phyloP scores from a whole-genome alignment of 169 alveolate genomes.

The Ichthyophthirius multifiliis region DNA sequence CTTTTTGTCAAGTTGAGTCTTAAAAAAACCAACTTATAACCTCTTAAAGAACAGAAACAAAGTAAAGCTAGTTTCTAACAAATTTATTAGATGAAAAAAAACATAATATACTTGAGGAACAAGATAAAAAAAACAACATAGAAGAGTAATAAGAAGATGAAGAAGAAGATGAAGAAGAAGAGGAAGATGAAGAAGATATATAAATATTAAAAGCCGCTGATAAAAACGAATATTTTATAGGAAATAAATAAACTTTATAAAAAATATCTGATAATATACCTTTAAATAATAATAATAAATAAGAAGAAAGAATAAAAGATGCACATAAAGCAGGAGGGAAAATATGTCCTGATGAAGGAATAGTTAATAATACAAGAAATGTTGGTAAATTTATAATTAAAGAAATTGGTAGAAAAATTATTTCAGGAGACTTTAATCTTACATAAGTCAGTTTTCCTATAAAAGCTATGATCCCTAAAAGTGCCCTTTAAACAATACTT shows the following conservation, averaged over 20 bases:
- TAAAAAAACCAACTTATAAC: too few relatives aligned
- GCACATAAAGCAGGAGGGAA: slow-evolving; percentile 70
- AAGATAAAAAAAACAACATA: neutral
- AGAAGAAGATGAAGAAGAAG: neutral
- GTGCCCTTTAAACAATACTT: slow-evolving; percentile 40
- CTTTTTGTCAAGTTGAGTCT: too few relatives aligned
- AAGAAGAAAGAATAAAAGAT: slow-evolving; percentile 53
- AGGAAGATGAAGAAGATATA: neutral
- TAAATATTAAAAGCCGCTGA: neutral
- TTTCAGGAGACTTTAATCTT: slow-evolving; percentile 68
- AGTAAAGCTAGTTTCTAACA: neutral
- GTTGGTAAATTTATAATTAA: slow-evolving; percentile 62
- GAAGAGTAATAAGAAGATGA: neutral
- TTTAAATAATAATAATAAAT: slow-evolving; percentile 12
- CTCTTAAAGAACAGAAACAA: neutral
- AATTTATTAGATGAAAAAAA: neutral
- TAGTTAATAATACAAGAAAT: slow-evolving; percentile 37
- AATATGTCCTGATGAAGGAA: slow-evolving; percentile 37
- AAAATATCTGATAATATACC: neutral
- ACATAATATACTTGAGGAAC: neutral
- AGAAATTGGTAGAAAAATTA: slow-evolving; percentile 56
- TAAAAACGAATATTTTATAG: neutral
- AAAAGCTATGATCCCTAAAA: slow-evolving; percentile 58
- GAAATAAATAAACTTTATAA: neutral
- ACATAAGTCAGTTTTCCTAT: slow-evolving; percentile 70